Evolutionary conservation across 2,329 filamentous ascomycete genomes (phyloP).

Genomic region (Bertia moriformis): DNA sequence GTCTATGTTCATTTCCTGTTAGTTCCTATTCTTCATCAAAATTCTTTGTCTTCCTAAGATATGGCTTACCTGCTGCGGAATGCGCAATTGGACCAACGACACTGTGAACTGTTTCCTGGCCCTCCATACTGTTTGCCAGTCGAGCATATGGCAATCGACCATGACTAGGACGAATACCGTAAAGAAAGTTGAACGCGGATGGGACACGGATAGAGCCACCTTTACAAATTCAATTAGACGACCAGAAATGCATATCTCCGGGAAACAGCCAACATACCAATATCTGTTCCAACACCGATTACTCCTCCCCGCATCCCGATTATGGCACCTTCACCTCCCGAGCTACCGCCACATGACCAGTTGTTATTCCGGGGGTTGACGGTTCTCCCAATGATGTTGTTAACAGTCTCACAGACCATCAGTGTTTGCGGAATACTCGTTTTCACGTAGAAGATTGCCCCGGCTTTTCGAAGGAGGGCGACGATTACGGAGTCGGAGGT

Average conservation of each 20-base stretch:
- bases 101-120: conserved; percentile 15
- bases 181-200: conserved; percentile 14
- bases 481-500: conserved; percentile 12
- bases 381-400: conserved; percentile 18
- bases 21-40: conserved; percentile 12
- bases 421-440: conserved; percentile 10
- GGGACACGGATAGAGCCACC: conserved; percentile 16
- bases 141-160: conserved; percentile 16
- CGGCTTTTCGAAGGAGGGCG: conserved; percentile 14
- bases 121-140: conserved; percentile 17
- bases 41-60: conserved; percentile 6
- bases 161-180: conserved; percentile 11
- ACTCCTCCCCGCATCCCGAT: conserved; percentile 15
- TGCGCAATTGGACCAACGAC: conserved; percentile 17
- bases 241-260: background rate
- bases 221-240: background rate
- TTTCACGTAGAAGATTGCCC: conserved; percentile 2
- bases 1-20: conserved; percentile 9
- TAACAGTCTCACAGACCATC: conserved; percentile 9
- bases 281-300: conserved; percentile 20
- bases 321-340: conserved; percentile 20
- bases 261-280: conserved; percentile 9
- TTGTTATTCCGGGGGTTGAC: conserved; percentile 17
- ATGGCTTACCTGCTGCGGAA: conserved; percentile 8
- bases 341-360: conserved; percentile 17